These are phyloP conservation scores for Coemansia sp. DNA, from an alignment of 192 early-diverging fungal genomes.

Conservation along the genomic window DNA sequence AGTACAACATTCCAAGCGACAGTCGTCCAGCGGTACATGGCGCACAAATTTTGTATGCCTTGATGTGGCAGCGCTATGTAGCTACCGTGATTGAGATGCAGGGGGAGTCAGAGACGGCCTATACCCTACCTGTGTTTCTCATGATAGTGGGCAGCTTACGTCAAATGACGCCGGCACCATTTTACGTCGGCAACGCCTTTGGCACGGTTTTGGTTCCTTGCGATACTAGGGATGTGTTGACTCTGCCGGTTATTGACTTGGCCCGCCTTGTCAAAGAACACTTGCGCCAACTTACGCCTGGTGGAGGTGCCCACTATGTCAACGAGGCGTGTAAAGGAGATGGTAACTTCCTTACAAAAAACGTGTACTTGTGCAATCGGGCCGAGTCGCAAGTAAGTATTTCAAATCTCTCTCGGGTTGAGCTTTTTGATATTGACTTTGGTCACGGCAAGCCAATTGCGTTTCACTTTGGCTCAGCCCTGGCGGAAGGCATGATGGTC, in stretches of 20 bases:
- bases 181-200: constrained; percentile 32
- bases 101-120: not conserved
- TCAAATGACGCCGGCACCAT: constrained; percentile 3
- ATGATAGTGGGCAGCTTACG: constrained; percentile 28
- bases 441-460: constrained; percentile 17
- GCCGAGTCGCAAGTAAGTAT: constrained; percentile 12
- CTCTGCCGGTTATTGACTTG: not conserved
- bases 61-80: not conserved
- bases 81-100: not conserved
- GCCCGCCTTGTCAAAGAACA: not conserved
- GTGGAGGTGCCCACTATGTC: not conserved
- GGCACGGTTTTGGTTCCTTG: constrained; percentile 8
- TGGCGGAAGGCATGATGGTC: not conserved
- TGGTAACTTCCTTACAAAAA: not conserved
- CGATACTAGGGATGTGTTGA: not conserved
- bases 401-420: constrained; percentile 22
- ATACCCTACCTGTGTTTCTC: constrained; percentile 5
- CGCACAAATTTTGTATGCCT: not conserved
- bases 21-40: not conserved
- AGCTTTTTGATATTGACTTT: constrained; percentile 23
- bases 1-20: not conserved
- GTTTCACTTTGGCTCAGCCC: not conserved
- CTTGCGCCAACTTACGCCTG: not conserved
- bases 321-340: constrained; percentile 1
- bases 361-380: not conserved